These are phyloP conservation scores for Podaxis carcinomalis DNA, from an alignment of 768 basidiomycete species.

Conservation along the genomic window DNA sequence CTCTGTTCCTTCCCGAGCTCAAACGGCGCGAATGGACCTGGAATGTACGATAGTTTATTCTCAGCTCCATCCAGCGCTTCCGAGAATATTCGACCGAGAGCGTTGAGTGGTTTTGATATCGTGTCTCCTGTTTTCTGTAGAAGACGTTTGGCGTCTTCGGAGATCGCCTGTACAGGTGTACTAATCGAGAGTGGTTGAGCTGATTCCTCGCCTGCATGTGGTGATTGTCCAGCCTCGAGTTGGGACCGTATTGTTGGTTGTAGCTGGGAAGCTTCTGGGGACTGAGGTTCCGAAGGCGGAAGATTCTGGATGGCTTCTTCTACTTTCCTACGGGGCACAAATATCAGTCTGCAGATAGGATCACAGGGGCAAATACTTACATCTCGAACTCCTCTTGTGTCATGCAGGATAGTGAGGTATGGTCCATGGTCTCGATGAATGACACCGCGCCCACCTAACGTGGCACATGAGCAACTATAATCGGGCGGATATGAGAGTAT, in stretches of 20 bases:
- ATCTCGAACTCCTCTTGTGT: slow-evolving; percentile 89
- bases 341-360: not conserved
- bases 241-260: slow-evolving; percentile 20
- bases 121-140: slow-evolving; percentile 89
- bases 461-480: not conserved
- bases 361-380: slow-evolving; percentile 28
- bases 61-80: slow-evolving; percentile 75
- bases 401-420: slow-evolving; percentile 90
- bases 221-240: slow-evolving; percentile 24
- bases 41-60: slow-evolving; percentile 59
- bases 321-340: slow-evolving; percentile 36
- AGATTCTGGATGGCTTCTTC: slow-evolving; percentile 49
- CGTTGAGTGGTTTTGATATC: slow-evolving; percentile 86
- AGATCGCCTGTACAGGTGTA: slow-evolving; percentile 45
- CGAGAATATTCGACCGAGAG: slow-evolving; percentile 83
- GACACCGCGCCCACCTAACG: slow-evolving; percentile 90
- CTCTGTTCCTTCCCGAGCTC: slow-evolving; percentile 55
- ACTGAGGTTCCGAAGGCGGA: slow-evolving; percentile 38
- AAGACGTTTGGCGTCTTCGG: slow-evolving; percentile 75
- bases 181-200: slow-evolving; percentile 73
- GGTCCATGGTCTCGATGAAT: slow-evolving; percentile 98
- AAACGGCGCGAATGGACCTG: slow-evolving; percentile 67
- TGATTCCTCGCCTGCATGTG: slow-evolving; percentile 84
- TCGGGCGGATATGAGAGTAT: not conserved
- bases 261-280: slow-evolving; percentile 27